Evolutionary conservation across 164 flowering plant genomes (phyloP), one percentile per base, ranked within the genome.

Genomic region (Magnolia sinica): DNA sequence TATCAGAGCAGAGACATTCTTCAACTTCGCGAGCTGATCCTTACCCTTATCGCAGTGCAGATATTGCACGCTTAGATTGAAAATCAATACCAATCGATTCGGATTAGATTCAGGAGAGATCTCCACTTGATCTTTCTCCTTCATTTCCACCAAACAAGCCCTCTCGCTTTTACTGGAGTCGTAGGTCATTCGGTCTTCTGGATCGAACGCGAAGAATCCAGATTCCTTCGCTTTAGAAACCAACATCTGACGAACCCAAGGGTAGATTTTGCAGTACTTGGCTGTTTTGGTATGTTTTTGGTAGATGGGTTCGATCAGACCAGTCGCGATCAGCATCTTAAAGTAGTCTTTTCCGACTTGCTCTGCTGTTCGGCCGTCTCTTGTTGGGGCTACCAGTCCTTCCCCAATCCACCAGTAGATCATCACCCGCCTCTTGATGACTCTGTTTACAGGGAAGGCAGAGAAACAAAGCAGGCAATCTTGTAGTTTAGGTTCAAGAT

Each of bases 381-480:
- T 49, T 3, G 31, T 74, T 1, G 24, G 19, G 3, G 10, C 11
- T 8, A 83, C 59, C 13, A 82, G 72, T 5, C 82, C 85, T 76
- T 86, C 87, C 7, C 84, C 87, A 37, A 86, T 78, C 90, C 88
- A 88, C 87, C 88, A 86, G 37, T 84, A 78, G 14, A 82, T 66
- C 58, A 86, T 23, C 2, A 68, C n/a, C 78, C 84, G 85, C 78
- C 76, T 86, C 78, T 80, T 80, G 7, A 88, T 74, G 0, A 73
- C 64, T 1, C 49, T 61, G 19, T 76, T 68, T 27, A 81, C 80
- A 5, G 90, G 88, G 68, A 88, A 88, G 18, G 83, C 67, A 8
- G 85, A 67, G 70, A 88, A 81, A 31, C 84, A 85, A 20, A 86
- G 64, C 77, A 86, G 75, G 68, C 88, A 86, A 0, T 63, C 22